Conservation (phyloP, 2,329 filamentous ascomycete genomes). For the Tolypocladium tropicale region DNA sequence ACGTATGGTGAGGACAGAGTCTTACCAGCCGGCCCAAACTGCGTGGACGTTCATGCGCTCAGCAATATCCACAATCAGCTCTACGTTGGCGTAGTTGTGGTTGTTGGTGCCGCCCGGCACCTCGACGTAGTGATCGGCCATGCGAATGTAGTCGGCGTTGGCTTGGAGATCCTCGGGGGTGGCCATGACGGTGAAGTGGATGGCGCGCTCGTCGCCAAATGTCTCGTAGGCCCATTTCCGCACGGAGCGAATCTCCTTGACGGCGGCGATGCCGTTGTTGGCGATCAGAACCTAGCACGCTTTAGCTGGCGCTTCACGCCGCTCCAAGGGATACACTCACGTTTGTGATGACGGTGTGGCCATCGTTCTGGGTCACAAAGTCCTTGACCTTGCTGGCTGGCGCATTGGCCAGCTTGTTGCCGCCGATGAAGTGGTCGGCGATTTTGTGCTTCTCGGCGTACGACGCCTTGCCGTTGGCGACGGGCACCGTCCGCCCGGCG, state of each 20-base stretch:
- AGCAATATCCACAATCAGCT: slow-evolving; percentile 96
- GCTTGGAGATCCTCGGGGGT: slow-evolving; percentile 95
- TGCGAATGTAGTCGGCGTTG: slow-evolving; percentile 98
- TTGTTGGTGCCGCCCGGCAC: slow-evolving; percentile 98
- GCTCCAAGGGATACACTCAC: slow-evolving; percentile 42
- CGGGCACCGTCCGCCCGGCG: slow-evolving; percentile 39
- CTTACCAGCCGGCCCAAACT: slow-evolving; percentile 97
- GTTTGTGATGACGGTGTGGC: slow-evolving; percentile 97
- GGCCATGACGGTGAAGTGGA: slow-evolving; percentile 99
- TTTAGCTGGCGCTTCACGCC: background rate
- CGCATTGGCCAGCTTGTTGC: slow-evolving; percentile 77
- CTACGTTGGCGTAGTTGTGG: slow-evolving; percentile 99
- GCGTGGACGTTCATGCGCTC: slow-evolving; percentile 98
- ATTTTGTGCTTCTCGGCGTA: slow-evolving; percentile 76
- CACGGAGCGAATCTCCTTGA: slow-evolving; percentile 98
- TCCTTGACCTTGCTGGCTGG: slow-evolving; percentile 85
- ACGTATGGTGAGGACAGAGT: background rate
- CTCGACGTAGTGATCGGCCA: slow-evolving; percentile 99
- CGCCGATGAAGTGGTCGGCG: slow-evolving; percentile 91
- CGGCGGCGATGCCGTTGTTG: slow-evolving; percentile 98
- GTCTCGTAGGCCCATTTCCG: slow-evolving; percentile 99
- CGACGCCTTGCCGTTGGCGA: slow-evolving; percentile 49
- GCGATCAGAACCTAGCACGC: slow-evolving; percentile 77
- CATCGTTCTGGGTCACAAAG: slow-evolving; percentile 80
- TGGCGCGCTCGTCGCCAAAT: slow-evolving; percentile 94